phyloP scores from a whole-genome alignment of 768 basidiomycete genomes.

The Jaapia argillacea region DNA sequence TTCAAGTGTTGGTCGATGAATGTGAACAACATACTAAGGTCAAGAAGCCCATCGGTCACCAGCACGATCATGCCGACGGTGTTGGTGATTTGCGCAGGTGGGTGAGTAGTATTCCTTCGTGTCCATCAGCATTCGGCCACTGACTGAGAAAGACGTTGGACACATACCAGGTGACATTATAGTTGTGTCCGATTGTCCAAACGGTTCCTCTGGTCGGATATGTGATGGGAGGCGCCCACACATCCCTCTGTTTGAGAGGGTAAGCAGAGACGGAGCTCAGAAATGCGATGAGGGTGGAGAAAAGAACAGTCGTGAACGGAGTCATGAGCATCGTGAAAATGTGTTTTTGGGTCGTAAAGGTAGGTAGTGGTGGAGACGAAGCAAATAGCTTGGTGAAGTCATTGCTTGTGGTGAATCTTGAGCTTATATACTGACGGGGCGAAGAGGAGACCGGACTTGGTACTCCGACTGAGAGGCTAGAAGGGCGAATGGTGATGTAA shows the following conservation, averaged over 20 bases:
- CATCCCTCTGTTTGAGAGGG: slow-evolving; percentile 22
- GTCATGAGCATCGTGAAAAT: neutral
- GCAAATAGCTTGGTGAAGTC: too few relatives aligned
- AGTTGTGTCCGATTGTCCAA: slow-evolving; percentile 32
- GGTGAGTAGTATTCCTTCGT: slow-evolving; percentile 27
- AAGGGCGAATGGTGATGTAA: too few relatives aligned
- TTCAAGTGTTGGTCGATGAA: neutral
- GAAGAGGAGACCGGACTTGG: too few relatives aligned
- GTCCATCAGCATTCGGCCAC: slow-evolving; percentile 35
- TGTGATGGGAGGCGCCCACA: slow-evolving; percentile 37
- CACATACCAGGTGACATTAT: slow-evolving; percentile 42
- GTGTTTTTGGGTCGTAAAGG: too few relatives aligned
- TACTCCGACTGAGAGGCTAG: too few relatives aligned
- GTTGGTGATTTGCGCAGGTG: slow-evolving; percentile 34
- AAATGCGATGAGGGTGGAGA: slow-evolving; percentile 2
- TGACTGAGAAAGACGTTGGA: slow-evolving; percentile 16
- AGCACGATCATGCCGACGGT: slow-evolving; percentile 28
- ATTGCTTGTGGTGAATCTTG: too few relatives aligned
- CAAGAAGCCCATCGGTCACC: slow-evolving; percentile 17
- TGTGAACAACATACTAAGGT: slow-evolving; percentile 9
- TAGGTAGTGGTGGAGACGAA: too few relatives aligned
- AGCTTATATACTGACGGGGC: too few relatives aligned
- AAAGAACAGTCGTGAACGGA: neutral
- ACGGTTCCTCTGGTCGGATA: slow-evolving; percentile 29
- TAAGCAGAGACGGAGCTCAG: neutral